phyloP scores from a whole-genome alignment of 345 rosid species.

The Rhizophora mangle region DNA sequence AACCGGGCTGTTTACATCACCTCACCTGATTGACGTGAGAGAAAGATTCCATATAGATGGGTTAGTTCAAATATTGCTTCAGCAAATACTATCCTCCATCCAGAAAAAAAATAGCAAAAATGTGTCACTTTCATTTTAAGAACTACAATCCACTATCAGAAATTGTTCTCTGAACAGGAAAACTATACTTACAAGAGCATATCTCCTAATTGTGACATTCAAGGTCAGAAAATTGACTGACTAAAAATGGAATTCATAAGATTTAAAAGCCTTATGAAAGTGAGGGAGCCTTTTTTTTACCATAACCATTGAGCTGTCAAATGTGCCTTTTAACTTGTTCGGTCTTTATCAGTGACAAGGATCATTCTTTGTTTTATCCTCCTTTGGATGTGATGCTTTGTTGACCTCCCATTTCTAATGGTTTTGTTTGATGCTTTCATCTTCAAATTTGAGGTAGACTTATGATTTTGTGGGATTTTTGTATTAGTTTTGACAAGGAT shows the following conservation, averaged over 20 bases:
- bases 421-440: neutral
- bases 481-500: conserved; percentile 1
- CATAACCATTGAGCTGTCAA: neutral
- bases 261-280: neutral
- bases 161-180: neutral
- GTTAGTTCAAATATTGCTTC: conserved; percentile 39
- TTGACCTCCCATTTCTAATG: neutral
- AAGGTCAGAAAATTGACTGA: neutral
- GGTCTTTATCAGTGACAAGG: neutral
- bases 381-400: neutral
- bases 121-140: neutral
- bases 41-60: conserved; percentile 81
- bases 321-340: neutral
- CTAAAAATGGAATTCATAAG: neutral
- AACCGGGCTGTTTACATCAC: conserved; percentile 87
- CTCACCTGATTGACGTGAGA: conserved; percentile 89
- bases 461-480: neutral
- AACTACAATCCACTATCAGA: neutral
- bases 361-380: neutral
- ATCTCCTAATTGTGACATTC: neutral
- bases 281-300: too few relatives aligned
- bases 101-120: neutral
- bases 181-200: neutral
- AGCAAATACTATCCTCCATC: neutral
- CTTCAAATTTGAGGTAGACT: neutral